Base-by-base conservation (phyloP, 306 rosid species). In the Trifolium pratense region DNA sequence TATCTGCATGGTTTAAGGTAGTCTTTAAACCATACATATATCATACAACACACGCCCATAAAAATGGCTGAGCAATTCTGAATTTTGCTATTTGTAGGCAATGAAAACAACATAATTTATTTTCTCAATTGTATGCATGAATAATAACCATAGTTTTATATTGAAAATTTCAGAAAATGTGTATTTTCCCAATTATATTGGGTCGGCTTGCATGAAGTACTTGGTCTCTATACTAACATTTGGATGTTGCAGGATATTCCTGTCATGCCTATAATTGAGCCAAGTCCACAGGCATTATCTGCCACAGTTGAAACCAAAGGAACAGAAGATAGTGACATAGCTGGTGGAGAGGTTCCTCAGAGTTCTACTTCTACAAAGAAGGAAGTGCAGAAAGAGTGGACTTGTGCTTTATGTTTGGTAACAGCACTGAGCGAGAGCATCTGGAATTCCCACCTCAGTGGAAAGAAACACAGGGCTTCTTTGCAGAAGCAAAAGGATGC, bases 301-400 rank as follows among this genome's bases (percentile, higher is more conserved):
- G 48, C 17, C 43, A 39, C 18, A 13, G 37, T 6, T n/a, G 66
- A 75, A 59, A 68, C 18, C 5, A 40, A 58, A 5, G 67, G n/a
- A 74, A 25, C 23, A 7, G 49, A 1, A 0, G 66, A n/a, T 40
- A 66, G 66, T 31, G 79, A 46, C 25, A 55, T 7, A 20, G 49
- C 63, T 56, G 36, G 18, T 25, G 65, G 23, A 37, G 86, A 79
- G 73, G 9, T 68, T 79, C 67, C 74, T 13, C 31, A 61, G 62
- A 62, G 43, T 68, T 39, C 36, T 49, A 37, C 65, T 68, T 39
- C 70, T 52, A 53, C 61, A n/a, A 56, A 81, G 12, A 53, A 59
- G 70, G 59, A 74, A 17, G 73, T 84, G 29, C 88, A 71, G 68
- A 89, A 83, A 76, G 86, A 75, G 75, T 86, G 91, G 91, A 76